phyloP scores from a whole-genome alignment of 1,284 basidiomycete species.

The Ceratobasidium sp. region DNA sequence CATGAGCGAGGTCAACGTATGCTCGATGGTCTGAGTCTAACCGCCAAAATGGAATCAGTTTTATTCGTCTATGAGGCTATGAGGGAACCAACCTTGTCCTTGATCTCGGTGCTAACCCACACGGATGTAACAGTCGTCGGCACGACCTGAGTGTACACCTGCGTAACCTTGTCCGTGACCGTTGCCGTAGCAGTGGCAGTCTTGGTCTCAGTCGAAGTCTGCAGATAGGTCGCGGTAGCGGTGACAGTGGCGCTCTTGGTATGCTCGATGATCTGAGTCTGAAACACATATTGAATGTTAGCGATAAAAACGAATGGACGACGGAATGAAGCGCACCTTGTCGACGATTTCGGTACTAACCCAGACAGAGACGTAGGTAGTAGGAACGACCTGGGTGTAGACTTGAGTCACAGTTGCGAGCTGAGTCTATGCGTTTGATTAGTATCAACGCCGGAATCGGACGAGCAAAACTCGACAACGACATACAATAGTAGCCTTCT shows the following conservation, averaged over 20 bases:
- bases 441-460: neutral
- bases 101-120: slow-evolving; percentile 28
- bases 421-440: slow-evolving; percentile 27
- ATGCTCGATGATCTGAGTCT: slow-evolving; percentile 43
- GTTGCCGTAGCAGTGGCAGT: slow-evolving; percentile 29
- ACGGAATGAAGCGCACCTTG: slow-evolving; percentile 12
- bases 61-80: neutral
- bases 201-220: slow-evolving; percentile 43
- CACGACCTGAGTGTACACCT: slow-evolving; percentile 18
- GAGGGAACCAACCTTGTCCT: slow-evolving; percentile 3
- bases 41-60: too few species aligned
- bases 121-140: slow-evolving; percentile 15
- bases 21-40: slow-evolving; percentile 25
- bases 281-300: neutral
- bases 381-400: slow-evolving; percentile 44
- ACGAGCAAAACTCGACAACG: neutral
- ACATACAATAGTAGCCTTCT: slow-evolving; percentile 18
- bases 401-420: slow-evolving; percentile 42
- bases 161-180: slow-evolving; percentile 19
- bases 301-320: neutral
- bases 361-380: slow-evolving; percentile 43
- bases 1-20: slow-evolving; percentile 13
- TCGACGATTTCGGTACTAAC: slow-evolving; percentile 43
- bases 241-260: slow-evolving; percentile 42
- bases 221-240: slow-evolving; percentile 41